These are phyloP conservation scores for Penicillium robsamsonii DNA, from an alignment of 495 filamentous ascomycete genomes.

Conservation along the genomic window DNA sequence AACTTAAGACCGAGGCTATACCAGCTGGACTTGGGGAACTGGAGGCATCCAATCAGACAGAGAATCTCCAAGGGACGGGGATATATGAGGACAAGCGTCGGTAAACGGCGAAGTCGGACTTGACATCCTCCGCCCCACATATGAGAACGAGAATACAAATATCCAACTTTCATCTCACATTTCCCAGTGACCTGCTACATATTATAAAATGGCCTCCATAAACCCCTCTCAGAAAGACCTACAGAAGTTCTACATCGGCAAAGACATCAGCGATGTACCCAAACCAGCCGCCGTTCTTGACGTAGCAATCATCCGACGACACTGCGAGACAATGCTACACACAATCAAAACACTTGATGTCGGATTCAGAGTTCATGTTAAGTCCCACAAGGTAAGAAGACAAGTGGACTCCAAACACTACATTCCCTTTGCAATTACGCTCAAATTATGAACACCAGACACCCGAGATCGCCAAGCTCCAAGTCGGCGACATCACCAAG, in stretches of 20 bases:
- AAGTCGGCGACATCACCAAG: slow-evolving; percentile 58
- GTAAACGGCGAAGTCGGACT: not conserved
- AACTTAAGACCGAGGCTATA: not conserved
- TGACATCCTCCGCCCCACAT: slow-evolving; percentile 12
- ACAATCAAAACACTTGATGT: slow-evolving; percentile 57
- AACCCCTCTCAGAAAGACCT: slow-evolving; percentile 29
- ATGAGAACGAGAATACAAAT: slow-evolving; percentile 3
- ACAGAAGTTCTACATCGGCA: slow-evolving; percentile 56
- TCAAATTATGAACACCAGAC: slow-evolving; percentile 49
- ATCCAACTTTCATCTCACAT: not conserved
- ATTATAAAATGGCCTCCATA: slow-evolving; percentile 8
- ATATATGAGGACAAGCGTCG: not conserved
- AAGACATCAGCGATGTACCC: slow-evolving; percentile 56
- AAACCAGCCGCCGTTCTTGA: slow-evolving; percentile 72
- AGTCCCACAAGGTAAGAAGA: slow-evolving; percentile 72
- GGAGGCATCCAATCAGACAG: not conserved
- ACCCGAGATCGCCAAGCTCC: slow-evolving; percentile 66
- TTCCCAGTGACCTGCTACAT: not conserved
- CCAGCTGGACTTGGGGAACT: not conserved
- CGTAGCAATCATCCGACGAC: slow-evolving; percentile 60
- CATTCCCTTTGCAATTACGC: not conserved
- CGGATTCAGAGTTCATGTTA: slow-evolving; percentile 78
- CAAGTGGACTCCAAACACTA: too few species aligned
- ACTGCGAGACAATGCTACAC: slow-evolving; percentile 73
- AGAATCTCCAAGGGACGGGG: not conserved